Base-by-base conservation (phyloP, 2,329 filamentous ascomycete species). In the Microsporum canis region DNA sequence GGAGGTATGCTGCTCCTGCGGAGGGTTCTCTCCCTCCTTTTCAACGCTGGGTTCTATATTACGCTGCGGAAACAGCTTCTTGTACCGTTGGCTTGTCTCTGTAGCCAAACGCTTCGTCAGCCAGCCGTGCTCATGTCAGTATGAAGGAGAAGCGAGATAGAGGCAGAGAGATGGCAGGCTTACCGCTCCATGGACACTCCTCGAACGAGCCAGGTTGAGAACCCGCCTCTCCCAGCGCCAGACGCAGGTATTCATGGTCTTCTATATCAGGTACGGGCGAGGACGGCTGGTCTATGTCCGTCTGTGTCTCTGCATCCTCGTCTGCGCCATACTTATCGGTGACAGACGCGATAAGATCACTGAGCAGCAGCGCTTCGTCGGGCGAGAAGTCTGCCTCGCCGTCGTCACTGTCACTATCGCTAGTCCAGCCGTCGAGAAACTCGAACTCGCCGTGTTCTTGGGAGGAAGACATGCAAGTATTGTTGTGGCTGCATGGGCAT, bases 381-480 rank as follows among this genome's bases (percentile, higher is more conserved):
- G 77, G 71, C 5, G 81, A 79, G 65, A 86, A 79, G 63, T 87
- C 84, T 3, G 82, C 84, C 63, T 83, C 84, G 65, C 86, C 83
- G 71, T 81, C 84, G 55, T 66, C 68, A 33, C 70, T 63, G n/a
- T 57, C 60, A 43, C n/a, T 38, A 53, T 51, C 58, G 60, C 57
- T 59, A 61, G 36, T 36, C 47, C 62, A 45, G 55, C 45, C 56
- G 17, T 31, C 27, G 36, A 60, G 27, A 8, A 43, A 27, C 17
- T 47, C 53, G 17, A 23, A 43, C 14, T 23, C 17, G 17, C 17
- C 14, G 23, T 17, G 55, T 14, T 45, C 34, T 31, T 23, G 33
- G 43, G 38, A 23, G 7, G 43, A 56, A 33, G 51, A 56, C 51
- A 56, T 56, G 10, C 10, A n/a, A 10, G 29, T 3, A 5, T 45